Conservation (phyloP, 2,329 filamentous ascomycete species). For the Aspergillus sp. region DNA sequence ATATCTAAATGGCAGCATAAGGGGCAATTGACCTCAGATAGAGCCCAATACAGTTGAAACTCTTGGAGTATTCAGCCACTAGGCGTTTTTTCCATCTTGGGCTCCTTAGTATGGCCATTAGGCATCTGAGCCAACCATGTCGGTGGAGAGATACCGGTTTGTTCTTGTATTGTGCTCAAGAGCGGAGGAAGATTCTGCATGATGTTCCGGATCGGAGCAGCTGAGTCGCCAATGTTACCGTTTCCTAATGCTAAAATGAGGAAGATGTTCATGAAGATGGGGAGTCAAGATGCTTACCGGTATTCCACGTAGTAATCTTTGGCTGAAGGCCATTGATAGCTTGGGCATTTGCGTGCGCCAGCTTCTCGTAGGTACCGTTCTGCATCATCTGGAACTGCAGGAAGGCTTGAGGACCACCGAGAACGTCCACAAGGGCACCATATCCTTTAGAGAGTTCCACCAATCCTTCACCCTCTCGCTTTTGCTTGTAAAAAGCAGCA, state of each 20-base stretch:
- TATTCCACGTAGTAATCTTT: slow-evolving; percentile 90
- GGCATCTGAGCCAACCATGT: slow-evolving; percentile 61
- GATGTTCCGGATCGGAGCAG: slow-evolving; percentile 66
- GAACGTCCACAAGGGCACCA: slow-evolving; percentile 60
- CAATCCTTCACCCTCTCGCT: slow-evolving; percentile 72
- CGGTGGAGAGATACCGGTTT: slow-evolving; percentile 75
- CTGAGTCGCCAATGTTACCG: slow-evolving; percentile 46
- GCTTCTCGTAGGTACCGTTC: slow-evolving; percentile 67
- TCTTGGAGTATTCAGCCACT: background rate
- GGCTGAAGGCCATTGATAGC: slow-evolving; percentile 72
- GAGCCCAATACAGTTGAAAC: no score
- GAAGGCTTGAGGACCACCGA: slow-evolving; percentile 71
- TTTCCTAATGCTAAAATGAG: slow-evolving; percentile 24
- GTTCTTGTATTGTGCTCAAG: slow-evolving; percentile 78
- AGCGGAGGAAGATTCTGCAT: slow-evolving; percentile 80
- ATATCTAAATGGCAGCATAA: no score
- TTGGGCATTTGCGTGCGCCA: slow-evolving; percentile 69
- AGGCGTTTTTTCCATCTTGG: background rate
- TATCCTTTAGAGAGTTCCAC: slow-evolving; percentile 76
- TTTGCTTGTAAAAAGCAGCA: slow-evolving; percentile 43
- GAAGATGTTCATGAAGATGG: background rate
- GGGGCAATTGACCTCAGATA: no score
- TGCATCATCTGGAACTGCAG: slow-evolving; percentile 85
- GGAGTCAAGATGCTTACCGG: slow-evolving; percentile 41
- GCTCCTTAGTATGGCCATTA: background rate